Evolutionary conservation across 176 grass and related monocot genomes (phyloP), one percentile per base, ranked within the genome.

Genomic region (Coix lacrymajobi): DNA sequence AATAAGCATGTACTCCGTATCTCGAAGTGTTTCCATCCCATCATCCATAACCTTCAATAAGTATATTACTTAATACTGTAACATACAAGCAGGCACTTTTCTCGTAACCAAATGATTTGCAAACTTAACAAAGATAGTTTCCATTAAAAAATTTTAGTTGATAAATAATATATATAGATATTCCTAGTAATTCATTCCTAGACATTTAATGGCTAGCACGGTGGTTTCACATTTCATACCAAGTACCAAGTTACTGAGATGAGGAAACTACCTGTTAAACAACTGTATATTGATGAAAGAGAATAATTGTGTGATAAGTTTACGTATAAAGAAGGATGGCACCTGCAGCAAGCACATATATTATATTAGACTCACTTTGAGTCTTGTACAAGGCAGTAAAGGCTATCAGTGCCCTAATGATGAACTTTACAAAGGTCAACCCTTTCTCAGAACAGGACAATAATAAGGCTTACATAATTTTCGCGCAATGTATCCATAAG

Each of bases 281-380:
- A 99, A 81, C 66, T 99, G 96, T 88, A 93, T 96, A 85, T 99
- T 99, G 73, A 99, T 93, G 72, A 96, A 99, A 17, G 96, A 95
- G 73, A 99, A 99, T 76, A 99, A 84, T 39, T 99, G 96, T 60
- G 91, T 94, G 49, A 96, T 85, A 51, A 99, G 96, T 87, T 99
- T 99, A 66, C 93, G 96, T 39, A 96, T 94, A 81, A 99, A 99
- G 81, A 99, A 96, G 61, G 91, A 92, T 13, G 93, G 93, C 51
- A 99, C 96, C 96, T 99, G 86, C 66, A 89, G 76, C 62, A 93
- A 30, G 77, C 48, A 83, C 22, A 49, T 17, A 87, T 46, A 78
- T 26, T 25, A 24, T 46, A 80, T 79, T 69, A 82, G 73, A 58
- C 22, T 82, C 73, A 24, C 24, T 34, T 54, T 41, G 54, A 70